Evolutionary conservation across 768 basidiomycete genomes (phyloP), one percentile per base, ranked within the genome.

Genomic region (Suillus occidentalis): DNA sequence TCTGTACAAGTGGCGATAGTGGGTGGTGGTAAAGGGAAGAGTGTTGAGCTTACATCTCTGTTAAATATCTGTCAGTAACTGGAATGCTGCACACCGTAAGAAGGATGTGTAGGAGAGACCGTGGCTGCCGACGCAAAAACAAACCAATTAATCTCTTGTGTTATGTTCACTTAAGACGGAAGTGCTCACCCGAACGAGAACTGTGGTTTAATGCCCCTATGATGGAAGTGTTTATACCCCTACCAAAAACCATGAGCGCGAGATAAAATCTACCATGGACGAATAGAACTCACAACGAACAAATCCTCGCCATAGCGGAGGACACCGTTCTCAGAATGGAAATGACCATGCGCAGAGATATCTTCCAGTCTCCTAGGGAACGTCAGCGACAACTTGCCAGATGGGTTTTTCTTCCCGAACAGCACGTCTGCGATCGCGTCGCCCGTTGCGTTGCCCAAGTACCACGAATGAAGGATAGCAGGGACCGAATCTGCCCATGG

Each of bases 351-450:
- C 5, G 90, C 81, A 14, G 91, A 84, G 1, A 91, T 81, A 66
- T 95, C 90, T 71, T 92, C 88, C 58, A 89, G 78, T 20, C 77
- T 78, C 75, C 83, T 87, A 13, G 93, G 92, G 85, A 94, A 95
- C 2, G 93, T 90, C 71, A 94, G 75, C 7, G 90, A 86, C 60
- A 94, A 79, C 71, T 87, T 88, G 1, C 88, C 92, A 28, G 87
- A 86, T 0, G 93, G 92, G 72, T 92, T 94, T 65, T 87, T 85
- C 68, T 85, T 86, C 55, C 93, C 93, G 61, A 92, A 87, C 4
- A 95, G 74, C 6, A 94, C 88, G 67, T 94, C 92, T 12, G 90
- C 91, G 56, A 95, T 89, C 31, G 91, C 91, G 56, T 88, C 86
- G 0, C 91, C 93, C 1, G 89, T 88, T 6, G 90, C 85, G 72